Percentiles rank a stretch among this genome's conserved stretches.
These are phyloP conservation scores for Hymenoscyphus fructigenus DNA, from an alignment of 2,329 filamentous ascomycete species.

Conservation along the genomic window DNA sequence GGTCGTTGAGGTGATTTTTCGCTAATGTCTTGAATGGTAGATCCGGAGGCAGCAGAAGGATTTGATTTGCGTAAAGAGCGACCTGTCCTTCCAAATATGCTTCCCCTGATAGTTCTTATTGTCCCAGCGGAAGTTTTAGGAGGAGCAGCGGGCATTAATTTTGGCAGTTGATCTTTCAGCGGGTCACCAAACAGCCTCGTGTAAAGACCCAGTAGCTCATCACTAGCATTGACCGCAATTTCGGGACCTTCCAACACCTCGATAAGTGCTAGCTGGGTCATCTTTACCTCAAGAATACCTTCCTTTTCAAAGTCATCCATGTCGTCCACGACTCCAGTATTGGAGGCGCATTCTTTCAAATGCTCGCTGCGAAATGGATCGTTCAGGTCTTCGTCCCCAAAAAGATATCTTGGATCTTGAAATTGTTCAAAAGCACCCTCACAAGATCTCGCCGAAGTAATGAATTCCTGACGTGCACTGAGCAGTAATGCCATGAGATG, in stretches of 20 bases:
- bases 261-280: constrained; percentile 84
- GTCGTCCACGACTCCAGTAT: constrained; percentile 64
- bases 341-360: constrained; percentile 49
- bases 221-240: constrained; percentile 82
- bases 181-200: constrained; percentile 73
- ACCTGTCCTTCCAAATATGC: constrained; percentile 69
- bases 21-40: constrained; percentile 34
- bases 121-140: constrained; percentile 73
- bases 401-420: constrained; percentile 66
- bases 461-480: constrained; percentile 82
- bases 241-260: constrained; percentile 83
- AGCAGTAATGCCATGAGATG: constrained; percentile 84
- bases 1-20: constrained; percentile 37
- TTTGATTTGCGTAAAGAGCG: constrained; percentile 45
- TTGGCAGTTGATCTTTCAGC: constrained; percentile 37
- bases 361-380: constrained; percentile 62
- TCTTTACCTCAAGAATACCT: constrained; percentile 87
- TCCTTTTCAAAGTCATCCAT: constrained; percentile 86
- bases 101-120: constrained; percentile 66
- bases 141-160: constrained; percentile 42
- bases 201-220: constrained; percentile 81
- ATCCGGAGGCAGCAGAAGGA: constrained; percentile 35
- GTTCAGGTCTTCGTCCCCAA: constrained; percentile 57
- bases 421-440: constrained; percentile 93
- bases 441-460: constrained; percentile 77